Evolutionary conservation across 2,329 filamentous ascomycete genomes (phyloP), one percentile per base, ranked within the genome.

Genomic region (Chaetomium olivaceum): DNA sequence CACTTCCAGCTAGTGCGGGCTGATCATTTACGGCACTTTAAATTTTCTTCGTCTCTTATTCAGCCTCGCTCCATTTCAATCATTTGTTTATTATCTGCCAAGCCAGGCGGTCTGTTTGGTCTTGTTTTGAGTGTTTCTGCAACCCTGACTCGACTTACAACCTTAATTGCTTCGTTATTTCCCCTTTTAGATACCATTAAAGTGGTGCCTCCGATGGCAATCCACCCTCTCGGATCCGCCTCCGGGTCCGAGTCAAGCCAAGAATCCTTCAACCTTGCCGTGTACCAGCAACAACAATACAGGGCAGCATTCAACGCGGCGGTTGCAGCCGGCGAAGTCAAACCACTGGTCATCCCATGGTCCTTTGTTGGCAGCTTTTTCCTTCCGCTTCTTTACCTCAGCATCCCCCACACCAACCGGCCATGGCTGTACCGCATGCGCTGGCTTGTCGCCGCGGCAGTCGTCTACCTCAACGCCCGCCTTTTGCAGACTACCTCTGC

Each of bases 331-430:
- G 68, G 64, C 19, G 31, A 64, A 14, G 62, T 66, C 11, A 58
- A 75, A 51, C 85, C 84, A 2, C 77, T 88, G 21, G 71, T 88
- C 21, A 48, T 88, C 8, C 86, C 85, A 0, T 82, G 84, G 64
- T 77, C 80, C 63, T 65, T 87, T 7, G 65, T 85, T 25, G 81
- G 80, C 3, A 72, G 79, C 31, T 77, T 83, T 54, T 57, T 86
- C 51, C 62, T 89, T 2, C 83, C 85, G 0, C 74, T 81, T 0
- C 68, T 85, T 3, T 89, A 87, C 74, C 79, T 89, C 16, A 76
- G 81, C 58, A 78, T 89, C 66, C 84, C 85, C 1, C 85, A 89
- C 70, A 77, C 74, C 36, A 75, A 77, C 1, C 77, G 80, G 9
- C 80, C 80, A 5, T 84, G 82, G 81, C 70, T 87, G 12, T 85